phyloP scores from a whole-genome alignment of 768 basidiomycete genomes.

The Auricularia auricula-judae region DNA sequence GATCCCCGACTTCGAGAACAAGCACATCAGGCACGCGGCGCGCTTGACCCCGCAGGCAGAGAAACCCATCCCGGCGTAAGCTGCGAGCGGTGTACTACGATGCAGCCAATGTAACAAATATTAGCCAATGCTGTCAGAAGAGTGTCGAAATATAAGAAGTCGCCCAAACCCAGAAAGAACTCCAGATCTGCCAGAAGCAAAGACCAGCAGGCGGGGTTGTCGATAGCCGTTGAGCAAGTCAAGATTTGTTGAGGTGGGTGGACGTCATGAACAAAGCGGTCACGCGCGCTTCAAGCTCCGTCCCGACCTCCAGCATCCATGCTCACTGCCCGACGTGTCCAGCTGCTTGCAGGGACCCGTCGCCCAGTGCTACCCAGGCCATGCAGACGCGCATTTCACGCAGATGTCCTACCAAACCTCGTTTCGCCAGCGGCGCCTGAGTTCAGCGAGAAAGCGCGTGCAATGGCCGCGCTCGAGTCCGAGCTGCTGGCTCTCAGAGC shows the following conservation, averaged over 20 bases:
- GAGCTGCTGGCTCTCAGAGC: constrained; percentile 53
- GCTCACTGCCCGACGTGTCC: neutral
- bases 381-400: constrained; percentile 42
- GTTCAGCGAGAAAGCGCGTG: constrained; percentile 51
- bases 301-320: neutral
- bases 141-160: too few relatives aligned
- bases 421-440: constrained; percentile 61
- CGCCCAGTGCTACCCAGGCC: neutral
- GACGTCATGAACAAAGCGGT: neutral
- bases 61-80: constrained; percentile 28
- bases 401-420: constrained; percentile 60
- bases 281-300: neutral
- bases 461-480: constrained; percentile 60
- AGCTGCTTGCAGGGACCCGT: neutral
- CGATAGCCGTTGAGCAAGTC: too few relatives aligned
- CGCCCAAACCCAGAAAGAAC: too few relatives aligned
- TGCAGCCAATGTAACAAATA: neutral
- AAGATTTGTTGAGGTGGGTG: too few relatives aligned
- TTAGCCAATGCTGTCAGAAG: too few relatives aligned
- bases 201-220: too few relatives aligned
- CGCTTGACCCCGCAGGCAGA: constrained; percentile 40
- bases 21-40: constrained; percentile 32
- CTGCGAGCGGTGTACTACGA: neutral
- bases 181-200: too few relatives aligned
- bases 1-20: constrained; percentile 27